Conservation (phyloP, 257 asterid genomes). For the Salvia rosmarinus region DNA sequence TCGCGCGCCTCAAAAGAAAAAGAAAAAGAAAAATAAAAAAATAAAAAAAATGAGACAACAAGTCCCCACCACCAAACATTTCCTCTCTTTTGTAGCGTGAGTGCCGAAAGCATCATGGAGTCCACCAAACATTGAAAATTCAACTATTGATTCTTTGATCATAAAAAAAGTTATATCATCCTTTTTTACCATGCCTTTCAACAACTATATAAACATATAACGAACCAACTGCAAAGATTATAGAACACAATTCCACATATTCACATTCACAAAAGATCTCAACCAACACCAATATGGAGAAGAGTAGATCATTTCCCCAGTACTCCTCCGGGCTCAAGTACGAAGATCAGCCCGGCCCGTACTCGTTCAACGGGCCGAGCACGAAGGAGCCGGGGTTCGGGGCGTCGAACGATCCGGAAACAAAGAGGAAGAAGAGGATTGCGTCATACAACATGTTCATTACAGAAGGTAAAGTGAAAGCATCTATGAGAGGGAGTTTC, state of each 20-base stretch:
- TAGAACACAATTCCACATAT: not conserved
- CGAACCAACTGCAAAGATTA: not conserved
- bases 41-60: conserved; percentile 3
- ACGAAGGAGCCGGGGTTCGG: conserved; percentile 36
- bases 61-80: conserved; percentile 32
- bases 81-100: conserved; percentile 38
- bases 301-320: conserved; percentile 64
- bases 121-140: conserved; percentile 20
- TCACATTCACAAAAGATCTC: not conserved
- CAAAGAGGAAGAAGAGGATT: conserved; percentile 81
- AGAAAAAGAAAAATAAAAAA: no score
- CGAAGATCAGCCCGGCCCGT: conserved; percentile 42
- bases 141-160: conserved; percentile 4
- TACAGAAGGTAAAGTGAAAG: conserved; percentile 68
- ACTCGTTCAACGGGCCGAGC: conserved; percentile 64
- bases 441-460: conserved; percentile 67
- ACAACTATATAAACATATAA: conserved; percentile 13
- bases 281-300: conserved; percentile 52
- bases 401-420: conserved; percentile 55
- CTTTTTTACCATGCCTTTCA: conserved; percentile 13
- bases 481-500: conserved; percentile 67
- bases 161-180: not conserved
- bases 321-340: conserved; percentile 47
- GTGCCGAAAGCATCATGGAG: conserved; percentile 44
- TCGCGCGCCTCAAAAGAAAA: no score